Conservation (phyloP, 2,329 filamentous ascomycete genomes). For the Alternaria ventricosa region DNA sequence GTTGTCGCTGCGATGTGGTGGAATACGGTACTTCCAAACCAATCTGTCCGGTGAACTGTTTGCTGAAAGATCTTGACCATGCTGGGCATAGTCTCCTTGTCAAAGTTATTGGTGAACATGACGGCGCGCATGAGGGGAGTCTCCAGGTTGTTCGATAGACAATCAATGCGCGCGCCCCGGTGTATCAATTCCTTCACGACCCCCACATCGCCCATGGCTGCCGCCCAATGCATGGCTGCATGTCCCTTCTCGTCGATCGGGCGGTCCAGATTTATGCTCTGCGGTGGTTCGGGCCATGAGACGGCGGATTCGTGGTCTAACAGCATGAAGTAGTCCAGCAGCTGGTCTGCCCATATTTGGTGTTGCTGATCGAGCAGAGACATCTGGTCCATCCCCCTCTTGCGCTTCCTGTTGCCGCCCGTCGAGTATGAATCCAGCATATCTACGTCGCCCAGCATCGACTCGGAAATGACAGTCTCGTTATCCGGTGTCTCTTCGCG, state of each 20-base stretch:
- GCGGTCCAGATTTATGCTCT: conserved; percentile 86
- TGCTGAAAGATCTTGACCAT: conserved; percentile 83
- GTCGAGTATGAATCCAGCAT: conserved; percentile 68
- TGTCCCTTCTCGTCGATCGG: conserved; percentile 93
- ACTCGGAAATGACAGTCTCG: conserved; percentile 80
- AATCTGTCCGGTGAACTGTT: conserved; percentile 81
- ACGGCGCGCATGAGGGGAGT: conserved; percentile 95
- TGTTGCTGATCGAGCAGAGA: conserved; percentile 79
- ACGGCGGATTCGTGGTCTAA: conserved; percentile 78
- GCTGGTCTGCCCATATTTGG: conserved; percentile 87
- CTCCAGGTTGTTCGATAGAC: conserved; percentile 70
- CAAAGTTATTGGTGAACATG: conserved; percentile 95
- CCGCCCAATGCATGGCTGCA: conserved; percentile 95
- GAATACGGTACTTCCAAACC: conserved; percentile 84
- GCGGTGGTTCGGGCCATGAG: conserved; percentile 75
- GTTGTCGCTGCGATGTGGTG: conserved; percentile 94
- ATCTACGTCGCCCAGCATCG: conserved; percentile 84
- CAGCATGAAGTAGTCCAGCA: conserved; percentile 95
- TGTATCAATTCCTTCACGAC: conserved; percentile 87
- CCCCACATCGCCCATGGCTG: conserved; percentile 94
- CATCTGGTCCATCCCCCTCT: conserved; percentile 73
- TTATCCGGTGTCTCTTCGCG: conserved; percentile 86
- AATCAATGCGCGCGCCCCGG: conserved; percentile 76
- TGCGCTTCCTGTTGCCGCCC: conserved; percentile 70
- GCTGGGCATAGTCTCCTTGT: conserved; percentile 86